phyloP scores from a whole-genome alignment of 1,284 basidiomycete species.

The Meira miltonrushii region DNA sequence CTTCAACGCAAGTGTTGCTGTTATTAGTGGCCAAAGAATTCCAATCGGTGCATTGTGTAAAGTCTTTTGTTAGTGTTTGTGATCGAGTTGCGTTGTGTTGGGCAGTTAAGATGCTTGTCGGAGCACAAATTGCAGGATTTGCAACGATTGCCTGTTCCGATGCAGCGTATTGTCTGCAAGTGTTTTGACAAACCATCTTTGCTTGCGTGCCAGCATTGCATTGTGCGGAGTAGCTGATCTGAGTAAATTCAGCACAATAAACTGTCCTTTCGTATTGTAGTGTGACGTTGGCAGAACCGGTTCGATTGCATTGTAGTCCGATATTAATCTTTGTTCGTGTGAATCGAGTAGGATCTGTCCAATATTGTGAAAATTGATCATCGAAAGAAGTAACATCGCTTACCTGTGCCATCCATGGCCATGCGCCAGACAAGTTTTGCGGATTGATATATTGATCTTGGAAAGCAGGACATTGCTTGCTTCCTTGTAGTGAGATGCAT shows the following conservation, averaged over 20 bases:
- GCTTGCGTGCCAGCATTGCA: constrained; percentile 30
- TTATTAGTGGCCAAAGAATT: constrained; percentile 53
- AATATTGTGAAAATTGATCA: constrained; percentile 52
- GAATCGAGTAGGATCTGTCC: constrained; percentile 52
- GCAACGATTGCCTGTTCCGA: constrained; percentile 35
- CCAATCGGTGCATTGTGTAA: constrained; percentile 51
- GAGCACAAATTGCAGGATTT: constrained; percentile 39
- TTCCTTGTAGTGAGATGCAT: constrained; percentile 36
- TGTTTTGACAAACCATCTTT: constrained; percentile 46
- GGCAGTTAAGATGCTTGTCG: constrained; percentile 32
- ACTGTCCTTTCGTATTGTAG: constrained; percentile 44
- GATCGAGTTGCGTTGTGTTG: constrained; percentile 36
- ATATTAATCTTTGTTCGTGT: constrained; percentile 27
- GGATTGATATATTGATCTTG: constrained; percentile 50
- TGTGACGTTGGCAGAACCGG: constrained; percentile 32
- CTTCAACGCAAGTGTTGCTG: constrained; percentile 52
- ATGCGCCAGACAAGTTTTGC: constrained; percentile 50
- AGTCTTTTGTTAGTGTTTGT: constrained; percentile 52
- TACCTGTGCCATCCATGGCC: constrained; percentile 51
- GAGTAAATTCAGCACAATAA: constrained; percentile 42
- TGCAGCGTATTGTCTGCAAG: constrained; percentile 33
- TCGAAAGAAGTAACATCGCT: constrained; percentile 54
- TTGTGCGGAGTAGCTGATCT: constrained; percentile 32
- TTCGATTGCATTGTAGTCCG: constrained; percentile 38
- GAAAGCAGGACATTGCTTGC: constrained; percentile 37